A percentile compares a stretch with the other conserved stretches of the same genome.
Evolutionary conservation across 306 rosid genomes (phyloP).

Genomic region (Lathyrus aphaca): DNA sequence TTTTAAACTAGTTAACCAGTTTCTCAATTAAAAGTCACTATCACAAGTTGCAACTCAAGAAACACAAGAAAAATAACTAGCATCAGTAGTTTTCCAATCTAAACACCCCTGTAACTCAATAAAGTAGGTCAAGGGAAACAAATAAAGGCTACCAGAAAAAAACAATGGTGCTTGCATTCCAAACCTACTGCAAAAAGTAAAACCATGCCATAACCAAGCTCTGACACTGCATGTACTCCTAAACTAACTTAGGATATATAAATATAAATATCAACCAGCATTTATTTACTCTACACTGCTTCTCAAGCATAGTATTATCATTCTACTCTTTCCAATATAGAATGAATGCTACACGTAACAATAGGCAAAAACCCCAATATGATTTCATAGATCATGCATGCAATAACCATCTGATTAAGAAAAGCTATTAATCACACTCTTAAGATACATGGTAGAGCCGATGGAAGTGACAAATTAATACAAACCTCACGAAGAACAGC

Average conservation of each 20-base stretch:
- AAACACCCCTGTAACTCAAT: not conserved
- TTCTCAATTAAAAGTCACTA: constrained; percentile 9
- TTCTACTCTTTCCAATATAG: not conserved
- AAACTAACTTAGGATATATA: not conserved
- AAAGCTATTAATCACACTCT: not conserved
- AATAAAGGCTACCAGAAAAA: not conserved
- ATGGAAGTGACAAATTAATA: not conserved
- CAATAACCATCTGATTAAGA: not conserved
- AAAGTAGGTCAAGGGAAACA: constrained; percentile 9
- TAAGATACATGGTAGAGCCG: not conserved
- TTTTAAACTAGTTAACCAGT: not conserved
- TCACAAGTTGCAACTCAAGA: constrained; percentile 1
- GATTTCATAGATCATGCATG: not conserved
- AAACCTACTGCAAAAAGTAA: not conserved
- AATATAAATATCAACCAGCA: not conserved
- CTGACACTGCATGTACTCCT: not conserved
- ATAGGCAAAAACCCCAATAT: not conserved
- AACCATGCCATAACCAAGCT: not conserved
- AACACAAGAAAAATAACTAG: constrained; percentile 14
- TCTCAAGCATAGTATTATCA: not conserved
- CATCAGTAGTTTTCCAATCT: constrained; percentile 9
- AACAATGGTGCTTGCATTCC: constrained; percentile 18
- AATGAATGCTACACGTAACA: not conserved
- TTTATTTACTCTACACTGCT: constrained; percentile 10
- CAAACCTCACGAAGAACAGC: not conserved